A percentile compares a stretch with the other conserved stretches of the same genome.
Evolutionary conservation across 2,329 filamentous ascomycete genomes (phyloP).

Genomic region (Fusarium duplospermum): DNA sequence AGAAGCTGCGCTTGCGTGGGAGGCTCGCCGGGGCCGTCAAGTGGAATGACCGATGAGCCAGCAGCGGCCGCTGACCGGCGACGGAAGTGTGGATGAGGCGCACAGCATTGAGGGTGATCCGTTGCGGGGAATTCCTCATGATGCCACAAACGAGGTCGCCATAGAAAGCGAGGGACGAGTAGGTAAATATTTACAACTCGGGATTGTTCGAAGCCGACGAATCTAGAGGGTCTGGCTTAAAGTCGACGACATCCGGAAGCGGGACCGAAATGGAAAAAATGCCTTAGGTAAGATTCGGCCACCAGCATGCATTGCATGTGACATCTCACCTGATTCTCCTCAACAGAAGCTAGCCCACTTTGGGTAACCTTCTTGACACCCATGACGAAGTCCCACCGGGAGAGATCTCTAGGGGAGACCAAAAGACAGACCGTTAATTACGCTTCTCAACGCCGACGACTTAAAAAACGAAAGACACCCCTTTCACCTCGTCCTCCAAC

Average conservation of each 20-base stretch:
- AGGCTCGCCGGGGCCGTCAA: conserved; percentile 55
- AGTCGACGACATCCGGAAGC: conserved; percentile 3
- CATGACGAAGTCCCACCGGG: conserved; percentile 46
- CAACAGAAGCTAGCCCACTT: conserved; percentile 43
- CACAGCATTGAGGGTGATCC: conserved; percentile 47
- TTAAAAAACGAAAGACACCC: conserved; percentile 32
- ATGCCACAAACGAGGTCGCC: conserved; percentile 32
- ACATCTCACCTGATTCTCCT: conserved; percentile 34
- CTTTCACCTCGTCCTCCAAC: conserved; percentile 22
- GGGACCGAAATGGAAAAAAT: not conserved
- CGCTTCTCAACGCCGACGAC: conserved; percentile 39
- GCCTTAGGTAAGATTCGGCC: conserved; percentile 16
- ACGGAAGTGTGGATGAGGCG: conserved; percentile 47
- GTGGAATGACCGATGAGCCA: conserved; percentile 57
- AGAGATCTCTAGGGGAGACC: conserved; percentile 44
- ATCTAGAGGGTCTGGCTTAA: conserved; percentile 5
- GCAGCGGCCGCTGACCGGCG: conserved; percentile 41
- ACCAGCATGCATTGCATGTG: conserved; percentile 43
- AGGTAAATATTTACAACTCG: conserved; percentile 5
- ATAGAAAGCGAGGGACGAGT: conserved; percentile 26
- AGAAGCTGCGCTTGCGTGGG: conserved; percentile 72
- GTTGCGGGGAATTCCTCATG: conserved; percentile 50
- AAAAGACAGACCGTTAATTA: conserved; percentile 45
- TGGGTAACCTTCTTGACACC: conserved; percentile 40
- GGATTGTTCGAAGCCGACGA: not conserved